Evolutionary conservation across 2,329 filamentous ascomycete genomes (phyloP).

Genomic region (Talaromyces sp.): DNA sequence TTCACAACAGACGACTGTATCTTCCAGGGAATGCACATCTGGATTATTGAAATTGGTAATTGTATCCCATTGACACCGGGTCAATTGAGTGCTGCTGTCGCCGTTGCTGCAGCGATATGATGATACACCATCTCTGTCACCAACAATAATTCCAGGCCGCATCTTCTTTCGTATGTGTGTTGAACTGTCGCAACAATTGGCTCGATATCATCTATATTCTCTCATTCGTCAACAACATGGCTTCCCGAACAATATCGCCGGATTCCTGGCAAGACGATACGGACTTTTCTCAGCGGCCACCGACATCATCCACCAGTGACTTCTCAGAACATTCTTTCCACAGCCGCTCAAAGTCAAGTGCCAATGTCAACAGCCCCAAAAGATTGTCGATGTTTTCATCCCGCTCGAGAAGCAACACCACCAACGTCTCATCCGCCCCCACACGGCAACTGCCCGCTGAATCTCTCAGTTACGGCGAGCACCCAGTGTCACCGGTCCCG

Average conservation of each 20-base stretch:
- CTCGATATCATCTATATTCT: neutral
- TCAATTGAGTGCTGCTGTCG: neutral
- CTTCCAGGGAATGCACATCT: neutral
- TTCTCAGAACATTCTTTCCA: slow-evolving; percentile 36
- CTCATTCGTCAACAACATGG: neutral
- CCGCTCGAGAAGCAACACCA: slow-evolving; percentile 47
- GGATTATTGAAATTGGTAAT: neutral
- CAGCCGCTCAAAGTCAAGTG: slow-evolving; percentile 37
- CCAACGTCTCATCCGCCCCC: slow-evolving; percentile 51
- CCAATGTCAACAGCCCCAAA: slow-evolving; percentile 39
- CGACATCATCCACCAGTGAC: slow-evolving; percentile 35
- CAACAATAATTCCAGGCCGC: slow-evolving; percentile 2
- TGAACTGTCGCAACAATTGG: neutral
- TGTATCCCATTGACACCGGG: neutral
- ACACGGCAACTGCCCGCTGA: slow-evolving; percentile 46
- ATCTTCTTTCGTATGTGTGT: neutral
- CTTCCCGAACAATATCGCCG: slow-evolving; percentile 10
- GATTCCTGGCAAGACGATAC: slow-evolving; percentile 24
- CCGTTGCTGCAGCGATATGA: slow-evolving; percentile 7
- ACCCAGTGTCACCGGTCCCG: slow-evolving; percentile 28
- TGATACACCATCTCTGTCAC: neutral
- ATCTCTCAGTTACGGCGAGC: slow-evolving; percentile 38
- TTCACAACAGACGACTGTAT: neutral
- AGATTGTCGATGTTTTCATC: slow-evolving; percentile 41
- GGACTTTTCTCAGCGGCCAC: slow-evolving; percentile 33